These are phyloP conservation scores for Penicillium sp. DNA, from an alignment of 2,329 filamentous ascomycete genomes.

Conservation along the genomic window DNA sequence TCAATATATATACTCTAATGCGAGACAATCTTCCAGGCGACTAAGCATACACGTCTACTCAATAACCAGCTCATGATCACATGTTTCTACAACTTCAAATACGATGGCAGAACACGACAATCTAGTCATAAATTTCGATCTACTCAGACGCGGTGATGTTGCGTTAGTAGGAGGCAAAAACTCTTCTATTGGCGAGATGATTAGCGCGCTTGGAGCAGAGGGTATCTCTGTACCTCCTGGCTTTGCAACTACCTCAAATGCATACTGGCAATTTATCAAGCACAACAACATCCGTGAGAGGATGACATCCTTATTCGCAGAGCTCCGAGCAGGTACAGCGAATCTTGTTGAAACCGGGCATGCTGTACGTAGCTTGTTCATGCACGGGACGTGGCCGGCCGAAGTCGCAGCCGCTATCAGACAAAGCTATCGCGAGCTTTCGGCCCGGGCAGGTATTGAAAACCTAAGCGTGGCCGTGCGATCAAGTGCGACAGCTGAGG, in stretches of 20 bases:
- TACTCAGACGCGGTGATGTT: conserved; percentile 20
- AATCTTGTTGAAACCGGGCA: not conserved
- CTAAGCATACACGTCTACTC: too few species aligned
- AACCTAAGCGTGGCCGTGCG: conserved; percentile 41
- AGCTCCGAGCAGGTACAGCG: not conserved
- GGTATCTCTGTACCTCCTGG: conserved; percentile 39
- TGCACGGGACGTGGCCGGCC: conserved; percentile 27
- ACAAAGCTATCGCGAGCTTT: conserved; percentile 33
- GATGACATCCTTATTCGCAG: conserved; percentile 17
- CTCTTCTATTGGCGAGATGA: conserved; percentile 45
- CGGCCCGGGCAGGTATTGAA: conserved; percentile 17
- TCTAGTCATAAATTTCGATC: not conserved
- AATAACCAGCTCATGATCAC: too few species aligned
- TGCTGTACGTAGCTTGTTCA: not conserved
- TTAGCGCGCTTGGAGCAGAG: conserved; percentile 30
- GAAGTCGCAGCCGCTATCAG: conserved; percentile 33
- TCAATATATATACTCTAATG: too few species aligned
- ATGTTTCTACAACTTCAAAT: not conserved
- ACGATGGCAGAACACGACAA: not conserved
- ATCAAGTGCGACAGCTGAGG: conserved; percentile 44
- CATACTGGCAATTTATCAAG: conserved; percentile 40
- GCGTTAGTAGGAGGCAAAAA: conserved; percentile 43
- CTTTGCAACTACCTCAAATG: conserved; percentile 39
- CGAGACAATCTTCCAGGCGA: too few species aligned
- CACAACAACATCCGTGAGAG: conserved; percentile 35